phyloP scores from a whole-genome alignment of 2,329 filamentous ascomycete species.

The Colletotrichum kahawae region DNA sequence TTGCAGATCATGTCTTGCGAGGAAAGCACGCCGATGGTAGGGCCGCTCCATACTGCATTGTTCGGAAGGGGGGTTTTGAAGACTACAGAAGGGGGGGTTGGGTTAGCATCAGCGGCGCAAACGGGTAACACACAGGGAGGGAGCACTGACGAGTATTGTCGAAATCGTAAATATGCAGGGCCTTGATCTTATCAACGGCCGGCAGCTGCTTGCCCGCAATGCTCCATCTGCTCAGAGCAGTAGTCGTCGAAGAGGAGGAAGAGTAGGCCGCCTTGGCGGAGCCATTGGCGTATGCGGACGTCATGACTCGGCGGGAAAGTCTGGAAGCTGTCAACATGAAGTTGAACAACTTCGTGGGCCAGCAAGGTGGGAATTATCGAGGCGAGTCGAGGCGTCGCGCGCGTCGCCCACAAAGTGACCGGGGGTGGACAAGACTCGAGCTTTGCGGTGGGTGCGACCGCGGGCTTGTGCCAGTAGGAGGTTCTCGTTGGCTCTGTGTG shows the following conservation, averaged over 20 bases:
- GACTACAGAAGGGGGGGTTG: conserved; percentile 54
- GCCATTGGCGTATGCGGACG: conserved; percentile 23
- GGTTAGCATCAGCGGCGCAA: conserved; percentile 5
- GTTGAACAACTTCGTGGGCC: conserved; percentile 10
- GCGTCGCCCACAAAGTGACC: conserved; percentile 3
- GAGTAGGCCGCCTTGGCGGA: conserved; percentile 17
- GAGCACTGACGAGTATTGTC: conserved; percentile 79
- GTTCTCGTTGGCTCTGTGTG: background rate
- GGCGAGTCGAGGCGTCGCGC: background rate
- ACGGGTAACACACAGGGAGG: background rate
- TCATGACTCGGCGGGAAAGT: conserved; percentile 23
- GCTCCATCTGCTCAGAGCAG: conserved; percentile 84
- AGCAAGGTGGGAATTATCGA: background rate
- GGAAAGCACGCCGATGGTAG: conserved; percentile 78
- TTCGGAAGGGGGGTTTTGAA: conserved; percentile 94
- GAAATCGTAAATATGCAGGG: conserved; percentile 95
- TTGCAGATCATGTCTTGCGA: conserved; percentile 77
- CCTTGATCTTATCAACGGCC: conserved; percentile 72
- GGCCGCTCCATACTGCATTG: conserved; percentile 81
- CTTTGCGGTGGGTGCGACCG: conserved; percentile 1
- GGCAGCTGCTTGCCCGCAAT: conserved; percentile 71
- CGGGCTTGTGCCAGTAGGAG: conserved; percentile 13
- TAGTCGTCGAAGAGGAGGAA: conserved; percentile 59
- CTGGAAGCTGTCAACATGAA: conserved; percentile 25
- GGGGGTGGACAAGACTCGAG: background rate